These are phyloP conservation scores for Chaetoscypha palmicola DNA, from an alignment of 2,329 filamentous ascomycete species.

Conservation along the genomic window DNA sequence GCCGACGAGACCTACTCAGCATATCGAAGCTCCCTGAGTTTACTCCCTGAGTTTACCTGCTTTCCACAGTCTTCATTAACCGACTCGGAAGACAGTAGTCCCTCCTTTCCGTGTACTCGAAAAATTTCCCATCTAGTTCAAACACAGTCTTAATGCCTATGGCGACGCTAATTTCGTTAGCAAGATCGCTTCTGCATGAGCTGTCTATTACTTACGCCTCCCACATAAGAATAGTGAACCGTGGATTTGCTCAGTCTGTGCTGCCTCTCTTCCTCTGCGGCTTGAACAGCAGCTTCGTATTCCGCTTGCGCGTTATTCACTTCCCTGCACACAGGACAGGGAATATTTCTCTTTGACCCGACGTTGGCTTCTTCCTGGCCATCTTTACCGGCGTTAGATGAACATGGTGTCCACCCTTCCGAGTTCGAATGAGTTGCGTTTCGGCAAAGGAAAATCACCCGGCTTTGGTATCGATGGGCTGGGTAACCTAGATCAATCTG, in stretches of 20 bases:
- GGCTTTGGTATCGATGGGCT: neutral
- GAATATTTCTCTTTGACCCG: neutral
- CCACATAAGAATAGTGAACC: no score
- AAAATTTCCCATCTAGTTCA: neutral
- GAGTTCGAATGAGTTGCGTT: neutral
- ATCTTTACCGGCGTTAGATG: neutral
- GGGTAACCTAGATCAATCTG: neutral
- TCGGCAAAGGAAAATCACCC: neutral
- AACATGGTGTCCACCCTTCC: neutral
- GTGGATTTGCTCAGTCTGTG: neutral
- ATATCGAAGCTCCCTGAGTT: no score
- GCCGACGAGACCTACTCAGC: no score
- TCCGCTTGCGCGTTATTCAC: neutral
- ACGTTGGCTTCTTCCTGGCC: neutral
- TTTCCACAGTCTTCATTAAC: no score
- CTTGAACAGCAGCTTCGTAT: neutral
- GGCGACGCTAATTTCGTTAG: neutral
- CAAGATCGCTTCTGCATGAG: no score
- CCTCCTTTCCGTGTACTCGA: no score
- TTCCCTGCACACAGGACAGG: neutral
- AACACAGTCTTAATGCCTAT: neutral
- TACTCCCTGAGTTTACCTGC: no score
- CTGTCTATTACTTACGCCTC: no score
- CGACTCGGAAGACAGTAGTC: no score
- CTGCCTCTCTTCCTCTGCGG: neutral